A percentile compares a stretch with the other conserved stretches of the same genome.
These are phyloP conservation scores for Neospermospora avenae DNA, from an alignment of 2,329 filamentous ascomycete genomes.

Conservation along the genomic window DNA sequence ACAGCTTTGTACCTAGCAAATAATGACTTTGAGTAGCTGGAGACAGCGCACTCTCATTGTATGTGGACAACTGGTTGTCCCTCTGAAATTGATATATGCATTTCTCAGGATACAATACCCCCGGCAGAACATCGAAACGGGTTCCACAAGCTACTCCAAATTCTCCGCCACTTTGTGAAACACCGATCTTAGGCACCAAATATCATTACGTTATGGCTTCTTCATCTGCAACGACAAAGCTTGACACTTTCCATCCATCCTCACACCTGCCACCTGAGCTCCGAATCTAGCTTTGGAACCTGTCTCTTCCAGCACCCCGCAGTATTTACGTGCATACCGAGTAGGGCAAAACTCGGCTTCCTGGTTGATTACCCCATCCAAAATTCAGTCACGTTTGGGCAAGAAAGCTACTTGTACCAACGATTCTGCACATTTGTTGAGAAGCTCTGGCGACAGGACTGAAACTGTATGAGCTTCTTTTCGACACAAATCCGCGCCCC, in stretches of 20 bases:
- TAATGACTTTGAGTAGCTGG: no score
- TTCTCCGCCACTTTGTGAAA: no score
- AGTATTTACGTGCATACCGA: neutral
- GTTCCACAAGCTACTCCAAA: no score
- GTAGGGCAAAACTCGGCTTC: neutral
- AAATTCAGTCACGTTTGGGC: neutral
- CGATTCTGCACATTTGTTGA: neutral
- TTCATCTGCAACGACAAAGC: neutral
- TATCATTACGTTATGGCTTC: neutral
- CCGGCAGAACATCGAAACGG: no score
- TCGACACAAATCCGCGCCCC: neutral
- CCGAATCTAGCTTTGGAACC: neutral
- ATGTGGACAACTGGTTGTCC: no score
- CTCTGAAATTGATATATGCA: no score
- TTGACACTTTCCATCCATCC: neutral
- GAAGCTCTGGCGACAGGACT: neutral
- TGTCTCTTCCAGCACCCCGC: neutral
- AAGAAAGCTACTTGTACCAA: neutral
- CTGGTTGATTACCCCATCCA: neutral
- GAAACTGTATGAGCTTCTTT: neutral
- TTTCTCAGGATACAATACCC: no score
- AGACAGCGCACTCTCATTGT: no score
- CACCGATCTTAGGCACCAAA: no score
- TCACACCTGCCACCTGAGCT: neutral
- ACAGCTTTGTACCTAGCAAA: no score